A percentile compares a stretch with the other conserved stretches of the same genome.
Evolutionary conservation across 164 flowering plant species (phyloP).

Genomic region (Dillenia suffruticosa): DNA sequence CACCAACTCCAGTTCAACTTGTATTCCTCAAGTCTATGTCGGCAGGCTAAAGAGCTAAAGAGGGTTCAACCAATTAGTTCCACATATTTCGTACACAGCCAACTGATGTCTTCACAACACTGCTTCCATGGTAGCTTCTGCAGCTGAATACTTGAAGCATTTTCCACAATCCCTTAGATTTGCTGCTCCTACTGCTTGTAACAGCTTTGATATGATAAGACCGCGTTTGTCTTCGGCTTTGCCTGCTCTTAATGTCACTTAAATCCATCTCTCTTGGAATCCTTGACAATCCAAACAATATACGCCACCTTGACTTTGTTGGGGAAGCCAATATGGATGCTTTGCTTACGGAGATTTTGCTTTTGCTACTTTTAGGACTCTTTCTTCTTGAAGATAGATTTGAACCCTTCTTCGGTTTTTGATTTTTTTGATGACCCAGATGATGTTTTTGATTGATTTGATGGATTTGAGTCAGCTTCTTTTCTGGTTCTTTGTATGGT

Average conservation of each 20-base stretch:
- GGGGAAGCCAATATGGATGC: conserved; percentile 10
- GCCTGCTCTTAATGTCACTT: conserved; percentile 33
- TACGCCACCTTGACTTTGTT: conserved; percentile 18
- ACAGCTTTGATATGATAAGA: no score
- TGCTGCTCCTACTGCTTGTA: no score
- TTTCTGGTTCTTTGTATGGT: conserved; percentile 12
- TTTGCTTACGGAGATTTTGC: conserved; percentile 2
- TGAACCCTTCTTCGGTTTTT: no score
- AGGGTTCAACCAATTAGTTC: no score
- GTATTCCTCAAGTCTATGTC: no score
- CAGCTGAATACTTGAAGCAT: conserved; percentile 11
- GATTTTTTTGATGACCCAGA: no score
- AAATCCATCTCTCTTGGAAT: conserved; percentile 26
- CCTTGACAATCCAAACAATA: conserved; percentile 24
- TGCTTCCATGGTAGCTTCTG: background rate
- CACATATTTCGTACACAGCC: background rate
- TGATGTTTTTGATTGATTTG: no score
- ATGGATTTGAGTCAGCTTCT: background rate
- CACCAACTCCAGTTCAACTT: no score
- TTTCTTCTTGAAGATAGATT: no score
- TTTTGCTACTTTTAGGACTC: no score
- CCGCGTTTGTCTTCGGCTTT: conserved; percentile 12
- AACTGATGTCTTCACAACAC: conserved; percentile 7
- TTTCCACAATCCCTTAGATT: no score
- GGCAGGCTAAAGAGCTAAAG: no score